Evolutionary conservation across 1,284 basidiomycete species (phyloP), one percentile per base, ranked within the genome.

Genomic region (Rhodotorula sp.): DNA sequence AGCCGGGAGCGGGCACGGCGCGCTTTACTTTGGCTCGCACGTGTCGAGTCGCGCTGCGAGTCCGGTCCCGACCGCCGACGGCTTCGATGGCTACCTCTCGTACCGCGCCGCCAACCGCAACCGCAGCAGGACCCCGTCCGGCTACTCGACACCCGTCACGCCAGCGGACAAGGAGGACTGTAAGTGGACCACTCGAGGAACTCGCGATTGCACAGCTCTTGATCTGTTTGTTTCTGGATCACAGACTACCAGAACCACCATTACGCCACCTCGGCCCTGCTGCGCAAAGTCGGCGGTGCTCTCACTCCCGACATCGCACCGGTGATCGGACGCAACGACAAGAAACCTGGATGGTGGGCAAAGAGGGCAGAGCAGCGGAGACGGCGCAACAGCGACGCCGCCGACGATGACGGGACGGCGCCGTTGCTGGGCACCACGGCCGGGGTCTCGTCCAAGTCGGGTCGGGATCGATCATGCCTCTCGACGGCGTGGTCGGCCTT

Each of bases 401-500:
- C 58, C 28, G 66, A 43, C 38, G 21, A 23, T 28, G 55, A 47
- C 55, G 49, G 43, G 58, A 55, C 26, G 19, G 63, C 71, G 1
- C 70, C 70, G 12, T 52, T 71, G 31, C 66, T 68, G 31, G 66
- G 66, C 38, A 28, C 66, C 1, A 34, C 54, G 1, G 66, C 60
- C 26, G 59, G 48, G 18, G 16, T 64, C n/a, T 47, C 61, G 21
- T 31, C 43, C n/a, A 55, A 56, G 38, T 50, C 61, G 21, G 49
- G 62, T 15, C 64, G 68, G 21, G 64, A 72, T 38, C 62, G 55
- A 15, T 66, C 71, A 23, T 55, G 70, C 48, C 59, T 70, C 54
- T 55, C 65, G 26, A 62, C 64, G 10, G 69, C 63, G 49, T 47
- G 67, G 34, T 54, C 61, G 10, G 69, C 69, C 15, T 52, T 91